phyloP scores from a whole-genome alignment of 2,329 filamentous ascomycete species.

The Ceratocystis harringtonii region DNA sequence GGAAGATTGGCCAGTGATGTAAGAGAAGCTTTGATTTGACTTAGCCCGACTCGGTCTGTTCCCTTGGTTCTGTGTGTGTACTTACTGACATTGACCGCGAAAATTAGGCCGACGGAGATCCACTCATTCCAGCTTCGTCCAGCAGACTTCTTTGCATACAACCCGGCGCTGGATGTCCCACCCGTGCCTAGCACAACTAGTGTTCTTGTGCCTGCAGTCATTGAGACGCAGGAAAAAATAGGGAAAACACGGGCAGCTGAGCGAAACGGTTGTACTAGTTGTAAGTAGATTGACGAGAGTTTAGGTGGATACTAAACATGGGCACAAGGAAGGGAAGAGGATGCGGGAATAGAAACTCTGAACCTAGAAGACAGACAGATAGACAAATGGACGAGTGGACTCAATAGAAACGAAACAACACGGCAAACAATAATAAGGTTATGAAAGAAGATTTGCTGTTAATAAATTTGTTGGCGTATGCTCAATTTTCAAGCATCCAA shows the following conservation, averaged over 20 bases:
- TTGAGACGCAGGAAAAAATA: not conserved
- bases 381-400: not conserved
- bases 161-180: constrained; percentile 34
- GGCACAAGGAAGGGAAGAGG: not conserved
- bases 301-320: not conserved
- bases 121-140: constrained; percentile 33
- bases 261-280: not conserved
- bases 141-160: constrained; percentile 33
- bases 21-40: constrained; percentile 21
- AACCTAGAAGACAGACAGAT: not conserved
- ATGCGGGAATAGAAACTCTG: not conserved
- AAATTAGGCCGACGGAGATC: constrained; percentile 33
- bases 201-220: constrained; percentile 24
- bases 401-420: not conserved
- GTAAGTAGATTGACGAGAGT: not conserved
- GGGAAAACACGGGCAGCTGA: not conserved
- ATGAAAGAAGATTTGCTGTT: not conserved
- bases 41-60: constrained; percentile 13
- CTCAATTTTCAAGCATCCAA: not conserved
- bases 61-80: not conserved
- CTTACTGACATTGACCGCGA: not conserved
- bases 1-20: constrained; percentile 39
- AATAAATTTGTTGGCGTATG: not conserved
- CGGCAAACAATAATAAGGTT: not conserved
- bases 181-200: constrained; percentile 26